Percentiles rank a stretch among this genome's conserved stretches.
These are phyloP conservation scores for Neophaeococcomyces aloes DNA, from an alignment of 2,329 filamentous ascomycete species.

Conservation along the genomic window DNA sequence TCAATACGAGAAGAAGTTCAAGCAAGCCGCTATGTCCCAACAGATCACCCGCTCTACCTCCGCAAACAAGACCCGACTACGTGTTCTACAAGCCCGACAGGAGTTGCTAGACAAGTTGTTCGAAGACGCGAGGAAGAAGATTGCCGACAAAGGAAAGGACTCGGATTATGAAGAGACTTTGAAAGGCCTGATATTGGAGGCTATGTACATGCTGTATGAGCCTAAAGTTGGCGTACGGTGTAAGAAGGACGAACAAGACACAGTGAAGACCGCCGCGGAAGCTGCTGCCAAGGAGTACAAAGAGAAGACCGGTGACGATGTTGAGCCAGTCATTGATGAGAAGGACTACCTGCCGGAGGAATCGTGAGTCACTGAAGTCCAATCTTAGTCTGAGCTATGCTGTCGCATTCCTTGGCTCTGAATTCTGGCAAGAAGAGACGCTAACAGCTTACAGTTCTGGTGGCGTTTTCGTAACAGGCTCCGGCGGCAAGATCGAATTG, in stretches of 20 bases:
- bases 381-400: too few relatives aligned
- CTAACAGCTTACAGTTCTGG: constrained; percentile 54
- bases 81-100: constrained; percentile 77
- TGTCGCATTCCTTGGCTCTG: neutral
- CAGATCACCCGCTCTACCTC: constrained; percentile 96
- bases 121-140: constrained; percentile 63
- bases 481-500: constrained; percentile 88
- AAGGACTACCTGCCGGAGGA: constrained; percentile 66
- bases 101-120: constrained; percentile 86
- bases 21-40: constrained; percentile 95
- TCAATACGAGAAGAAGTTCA: constrained; percentile 97
- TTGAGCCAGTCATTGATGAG: constrained; percentile 64
- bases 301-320: constrained; percentile 60
- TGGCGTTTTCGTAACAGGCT: constrained; percentile 69
- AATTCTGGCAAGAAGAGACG: neutral
- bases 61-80: constrained; percentile 88
- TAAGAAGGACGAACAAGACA: constrained; percentile 66
- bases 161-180: constrained; percentile 64
- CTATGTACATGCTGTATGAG: constrained; percentile 80
- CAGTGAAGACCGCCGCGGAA: constrained; percentile 67
- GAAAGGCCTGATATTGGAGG: constrained; percentile 76
- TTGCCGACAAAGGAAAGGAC: constrained; percentile 58
- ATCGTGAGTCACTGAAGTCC: constrained; percentile 53
- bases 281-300: constrained; percentile 75
- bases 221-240: constrained; percentile 62